Percentiles rank a stretch among this genome's conserved stretches.
These are phyloP conservation scores for Letharia lupina DNA, from an alignment of 495 filamentous ascomycete genomes.

Conservation along the genomic window DNA sequence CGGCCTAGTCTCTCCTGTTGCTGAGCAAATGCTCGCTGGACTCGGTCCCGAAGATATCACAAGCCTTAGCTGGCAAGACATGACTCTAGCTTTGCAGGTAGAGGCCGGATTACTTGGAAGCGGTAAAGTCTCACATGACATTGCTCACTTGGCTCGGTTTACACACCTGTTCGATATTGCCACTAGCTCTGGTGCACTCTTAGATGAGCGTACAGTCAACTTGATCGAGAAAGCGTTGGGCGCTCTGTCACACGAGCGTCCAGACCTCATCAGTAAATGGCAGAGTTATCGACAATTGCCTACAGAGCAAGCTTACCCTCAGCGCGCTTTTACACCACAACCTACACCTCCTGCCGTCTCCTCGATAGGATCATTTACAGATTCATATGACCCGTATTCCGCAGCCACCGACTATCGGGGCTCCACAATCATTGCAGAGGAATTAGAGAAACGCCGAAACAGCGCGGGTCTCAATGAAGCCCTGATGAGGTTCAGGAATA, in stretches of 20 bases:
- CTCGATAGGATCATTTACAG: conserved; percentile 48
- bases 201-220: conserved; percentile 43
- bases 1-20: conserved; percentile 50
- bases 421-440: conserved; percentile 79
- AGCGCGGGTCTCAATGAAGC: conserved; percentile 69
- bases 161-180: conserved; percentile 52
- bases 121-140: conserved; percentile 38
- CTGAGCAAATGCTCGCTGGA: conserved; percentile 53
- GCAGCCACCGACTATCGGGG: conserved; percentile 85
- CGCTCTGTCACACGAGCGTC: conserved; percentile 42
- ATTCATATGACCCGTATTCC: conserved; percentile 83
- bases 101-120: conserved; percentile 54
- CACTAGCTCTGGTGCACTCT: conserved; percentile 38
- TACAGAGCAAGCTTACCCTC: conserved; percentile 28
- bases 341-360: conserved; percentile 26
- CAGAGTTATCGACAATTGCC: conserved; percentile 42
- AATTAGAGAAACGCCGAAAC: conserved; percentile 66
- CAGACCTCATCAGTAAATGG: conserved; percentile 53
- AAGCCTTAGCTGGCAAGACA: conserved; percentile 47
- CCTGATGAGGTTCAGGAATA: conserved; percentile 75
- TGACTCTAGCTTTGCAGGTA: conserved; percentile 53
- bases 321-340: conserved; percentile 29
- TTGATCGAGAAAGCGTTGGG: conserved; percentile 51
- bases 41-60: conserved; percentile 52
- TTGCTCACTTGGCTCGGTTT: conserved; percentile 51